Evolutionary conservation across 2,329 filamentous ascomycete species (phyloP).

Genomic region (Tolypocladium sp.): DNA sequence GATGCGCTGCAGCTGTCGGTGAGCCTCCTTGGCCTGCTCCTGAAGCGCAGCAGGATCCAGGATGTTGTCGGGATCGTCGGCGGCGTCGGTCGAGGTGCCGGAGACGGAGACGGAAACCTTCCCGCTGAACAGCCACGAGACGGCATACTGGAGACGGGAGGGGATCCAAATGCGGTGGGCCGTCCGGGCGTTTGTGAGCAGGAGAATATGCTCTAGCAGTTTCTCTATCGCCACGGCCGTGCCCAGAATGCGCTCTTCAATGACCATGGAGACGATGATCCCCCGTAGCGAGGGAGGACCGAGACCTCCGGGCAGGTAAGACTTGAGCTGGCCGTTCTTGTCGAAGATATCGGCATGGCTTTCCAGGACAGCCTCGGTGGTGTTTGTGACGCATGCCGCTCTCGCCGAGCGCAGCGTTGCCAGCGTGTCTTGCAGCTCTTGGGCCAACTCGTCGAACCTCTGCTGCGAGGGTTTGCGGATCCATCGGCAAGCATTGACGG

Average conservation of each 20-base stretch:
- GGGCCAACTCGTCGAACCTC: constrained; percentile 11
- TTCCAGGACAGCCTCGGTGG: constrained; percentile 29
- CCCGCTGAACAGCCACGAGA: constrained; percentile 25
- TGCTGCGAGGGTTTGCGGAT: constrained; percentile 10
- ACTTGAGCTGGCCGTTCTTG: constrained; percentile 24
- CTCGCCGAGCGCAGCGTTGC: constrained; percentile 16
- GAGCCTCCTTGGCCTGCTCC: constrained; percentile 22
- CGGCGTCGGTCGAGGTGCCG: constrained; percentile 7
- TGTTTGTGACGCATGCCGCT: constrained; percentile 17
- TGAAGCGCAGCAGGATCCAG: constrained; percentile 16
- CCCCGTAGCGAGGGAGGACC: constrained; percentile 22
- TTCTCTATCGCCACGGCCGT: constrained; percentile 17
- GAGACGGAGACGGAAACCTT: constrained; percentile 9
- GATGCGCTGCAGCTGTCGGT: constrained; percentile 23
- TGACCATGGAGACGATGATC: constrained; percentile 35
- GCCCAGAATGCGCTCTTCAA: constrained; percentile 31
- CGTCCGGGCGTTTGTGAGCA: constrained; percentile 24
- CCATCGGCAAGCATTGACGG: constrained; percentile 21
- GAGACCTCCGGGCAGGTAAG: constrained; percentile 6
- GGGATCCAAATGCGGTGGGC: constrained; percentile 32
- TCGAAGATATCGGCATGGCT: constrained; percentile 31
- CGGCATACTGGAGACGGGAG: constrained; percentile 24
- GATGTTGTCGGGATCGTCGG: constrained; percentile 9
- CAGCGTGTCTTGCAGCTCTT: constrained; percentile 10
- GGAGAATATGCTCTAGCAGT: constrained; percentile 25